Percentiles rank a stretch among this genome's conserved stretches.
phyloP scores from a whole-genome alignment of 192 early-diverging fungal species.

The Coemansia reversa region DNA sequence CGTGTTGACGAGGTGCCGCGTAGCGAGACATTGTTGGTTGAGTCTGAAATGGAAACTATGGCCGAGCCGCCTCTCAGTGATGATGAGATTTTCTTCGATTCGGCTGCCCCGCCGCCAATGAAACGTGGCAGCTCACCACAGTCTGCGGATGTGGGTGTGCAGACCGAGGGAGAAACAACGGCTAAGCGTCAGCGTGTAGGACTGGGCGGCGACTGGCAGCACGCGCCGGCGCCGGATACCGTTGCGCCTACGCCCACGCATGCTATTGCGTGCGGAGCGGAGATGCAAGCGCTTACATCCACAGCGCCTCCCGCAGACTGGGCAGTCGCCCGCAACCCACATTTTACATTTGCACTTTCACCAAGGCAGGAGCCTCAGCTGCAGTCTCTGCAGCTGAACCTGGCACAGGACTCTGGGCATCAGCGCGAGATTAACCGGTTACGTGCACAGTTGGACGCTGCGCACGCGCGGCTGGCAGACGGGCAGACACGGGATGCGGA shows the following conservation, averaged over 20 bases:
- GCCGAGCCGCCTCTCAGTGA: conserved; percentile 12
- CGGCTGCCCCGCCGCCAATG: conserved; percentile 2
- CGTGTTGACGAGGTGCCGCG: conserved; percentile 32
- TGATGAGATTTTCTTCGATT: conserved; percentile 46
- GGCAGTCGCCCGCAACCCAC: conserved; percentile 10
- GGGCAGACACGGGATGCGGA: conserved; percentile 14
- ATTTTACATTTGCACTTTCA: conserved; percentile 36
- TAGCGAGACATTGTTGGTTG: not conserved
- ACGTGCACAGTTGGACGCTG: conserved; percentile 17
- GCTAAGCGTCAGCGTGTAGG: conserved; percentile 41
- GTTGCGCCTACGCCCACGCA: not conserved
- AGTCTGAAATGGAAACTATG: too few species aligned
- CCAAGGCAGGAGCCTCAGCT: conserved; percentile 5
- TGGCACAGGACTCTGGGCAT: conserved; percentile 20
- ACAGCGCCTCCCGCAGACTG: not conserved
- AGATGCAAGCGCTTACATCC: too few species aligned
- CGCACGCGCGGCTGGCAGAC: not conserved
- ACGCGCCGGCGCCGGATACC: conserved; percentile 8
- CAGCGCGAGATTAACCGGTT: conserved; percentile 32
- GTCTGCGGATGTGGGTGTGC: conserved; percentile 9
- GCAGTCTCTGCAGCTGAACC: conserved; percentile 22
- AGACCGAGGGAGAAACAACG: conserved; percentile 7
- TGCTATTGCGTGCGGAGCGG: not conserved
- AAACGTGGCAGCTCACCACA: conserved; percentile 18
- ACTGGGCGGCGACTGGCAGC: conserved; percentile 36